Evolutionary conservation across 345 rosid genomes (phyloP).

Genomic region (Pelargonium nanum): DNA sequence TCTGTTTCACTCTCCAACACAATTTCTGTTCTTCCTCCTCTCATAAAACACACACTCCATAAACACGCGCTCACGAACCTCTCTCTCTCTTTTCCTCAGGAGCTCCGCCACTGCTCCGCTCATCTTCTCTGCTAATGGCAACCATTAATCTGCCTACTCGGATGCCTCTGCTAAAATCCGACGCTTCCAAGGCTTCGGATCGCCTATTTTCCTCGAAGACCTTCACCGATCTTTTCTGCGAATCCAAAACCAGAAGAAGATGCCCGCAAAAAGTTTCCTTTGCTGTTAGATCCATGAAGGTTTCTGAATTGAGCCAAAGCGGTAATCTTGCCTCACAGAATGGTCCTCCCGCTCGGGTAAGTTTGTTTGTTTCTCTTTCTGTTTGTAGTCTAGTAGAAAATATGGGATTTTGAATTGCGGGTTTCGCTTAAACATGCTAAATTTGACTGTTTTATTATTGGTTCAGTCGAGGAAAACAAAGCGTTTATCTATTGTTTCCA

Average conservation of each 20-base stretch:
- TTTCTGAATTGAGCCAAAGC: slow-evolving; percentile 14
- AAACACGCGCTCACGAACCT: neutral
- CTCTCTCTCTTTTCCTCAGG: slow-evolving; percentile 1
- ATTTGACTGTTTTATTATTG: neutral
- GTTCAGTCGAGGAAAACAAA: neutral
- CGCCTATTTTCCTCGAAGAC: slow-evolving; percentile 31
- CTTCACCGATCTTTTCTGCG: slow-evolving; percentile 12
- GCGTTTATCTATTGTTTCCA: neutral
- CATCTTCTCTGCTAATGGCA: slow-evolving; percentile 12
- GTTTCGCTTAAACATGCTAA: neutral
- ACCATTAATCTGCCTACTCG: slow-evolving; percentile 9
- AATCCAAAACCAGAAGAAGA: slow-evolving; percentile 4
- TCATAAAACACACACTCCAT: neutral
- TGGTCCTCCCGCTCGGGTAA: slow-evolving; percentile 39
- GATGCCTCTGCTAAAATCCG: slow-evolving; percentile 7
- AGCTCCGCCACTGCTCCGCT: neutral
- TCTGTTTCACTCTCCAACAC: too few relatives aligned
- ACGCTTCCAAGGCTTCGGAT: slow-evolving; percentile 5
- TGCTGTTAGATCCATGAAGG: slow-evolving; percentile 34
- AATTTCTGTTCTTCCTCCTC: neutral
- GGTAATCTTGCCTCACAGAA: slow-evolving; percentile 21
- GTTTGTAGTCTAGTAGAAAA: neutral
- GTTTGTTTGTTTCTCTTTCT: slow-evolving; percentile 8
- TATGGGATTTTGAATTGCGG: neutral
- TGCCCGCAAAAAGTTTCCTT: slow-evolving; percentile 12